Percentiles rank a stretch among this genome's conserved stretches.
Evolutionary conservation across 2,329 filamentous ascomycete genomes (phyloP).

Genomic region (Fusarium armeniacum): DNA sequence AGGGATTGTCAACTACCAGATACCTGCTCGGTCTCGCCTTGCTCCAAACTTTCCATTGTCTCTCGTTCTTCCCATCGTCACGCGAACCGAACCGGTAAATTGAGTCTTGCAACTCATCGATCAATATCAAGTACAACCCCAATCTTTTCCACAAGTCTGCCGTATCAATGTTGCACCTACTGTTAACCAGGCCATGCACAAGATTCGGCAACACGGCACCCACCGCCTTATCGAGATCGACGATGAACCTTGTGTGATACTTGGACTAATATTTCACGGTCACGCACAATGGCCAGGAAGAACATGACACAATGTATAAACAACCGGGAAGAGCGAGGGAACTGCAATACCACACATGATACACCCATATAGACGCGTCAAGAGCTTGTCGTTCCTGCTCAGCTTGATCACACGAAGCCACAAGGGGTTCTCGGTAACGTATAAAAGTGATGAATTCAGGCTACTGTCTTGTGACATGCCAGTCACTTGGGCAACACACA

Average conservation of each 20-base stretch:
- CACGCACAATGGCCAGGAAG: constrained; percentile 10
- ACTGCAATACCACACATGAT: constrained; percentile 36
- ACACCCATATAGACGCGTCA: constrained; percentile 36
- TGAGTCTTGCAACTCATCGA: neutral
- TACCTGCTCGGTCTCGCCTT: neutral
- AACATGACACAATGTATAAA: constrained; percentile 27
- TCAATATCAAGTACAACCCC: constrained; percentile 19
- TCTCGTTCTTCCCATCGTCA: neutral
- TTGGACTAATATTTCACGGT: constrained; percentile 16
- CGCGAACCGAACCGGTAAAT: constrained; percentile 2
- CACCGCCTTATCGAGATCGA: constrained; percentile 5
- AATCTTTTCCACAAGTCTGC: constrained; percentile 36
- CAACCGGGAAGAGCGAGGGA: constrained; percentile 20
- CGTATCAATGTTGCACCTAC: constrained; percentile 31
- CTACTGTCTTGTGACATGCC: constrained; percentile 24
- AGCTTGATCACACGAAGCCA: constrained; percentile 16
- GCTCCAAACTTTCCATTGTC: neutral
- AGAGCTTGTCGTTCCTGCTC: constrained; percentile 31
- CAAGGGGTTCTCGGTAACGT: constrained; percentile 23
- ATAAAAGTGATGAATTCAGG: constrained; percentile 27
- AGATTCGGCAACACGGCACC: constrained; percentile 29
- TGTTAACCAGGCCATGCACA: constrained; percentile 16
- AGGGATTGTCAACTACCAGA: neutral
- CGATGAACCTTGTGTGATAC: constrained; percentile 7
- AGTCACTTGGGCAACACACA: neutral